Evolutionary conservation across 306 rosid genomes (phyloP).

Genomic region (Malus asiatica): DNA sequence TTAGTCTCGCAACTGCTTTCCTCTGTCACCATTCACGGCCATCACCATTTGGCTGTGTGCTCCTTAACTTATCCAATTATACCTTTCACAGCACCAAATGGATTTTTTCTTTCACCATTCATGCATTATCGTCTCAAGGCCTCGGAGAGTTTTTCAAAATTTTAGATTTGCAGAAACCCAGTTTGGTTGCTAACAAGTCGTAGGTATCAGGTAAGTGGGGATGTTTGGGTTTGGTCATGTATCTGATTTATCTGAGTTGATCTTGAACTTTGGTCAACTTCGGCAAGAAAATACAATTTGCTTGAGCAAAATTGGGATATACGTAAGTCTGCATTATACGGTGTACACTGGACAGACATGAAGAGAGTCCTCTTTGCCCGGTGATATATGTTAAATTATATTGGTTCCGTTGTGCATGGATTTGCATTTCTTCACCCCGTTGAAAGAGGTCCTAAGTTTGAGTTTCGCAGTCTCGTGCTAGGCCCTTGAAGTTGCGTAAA

Average conservation of each 20-base stretch:
- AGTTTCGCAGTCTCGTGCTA: neutral
- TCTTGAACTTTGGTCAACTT: neutral
- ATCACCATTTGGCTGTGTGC: neutral
- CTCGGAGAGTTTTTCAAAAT: neutral
- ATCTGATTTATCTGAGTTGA: neutral
- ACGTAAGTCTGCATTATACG: neutral
- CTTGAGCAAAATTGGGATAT: neutral
- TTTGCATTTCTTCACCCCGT: no score
- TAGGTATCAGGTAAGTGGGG: neutral
- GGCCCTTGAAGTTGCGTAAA: neutral
- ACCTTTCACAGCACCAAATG: neutral
- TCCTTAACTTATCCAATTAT: neutral
- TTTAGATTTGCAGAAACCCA: neutral
- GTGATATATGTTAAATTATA: no score
- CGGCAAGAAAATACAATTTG: neutral
- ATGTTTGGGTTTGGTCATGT: neutral
- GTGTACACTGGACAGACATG: neutral
- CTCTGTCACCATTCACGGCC: neutral
- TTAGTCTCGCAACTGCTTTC: neutral
- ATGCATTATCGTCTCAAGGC: neutral
- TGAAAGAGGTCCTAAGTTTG: neutral
- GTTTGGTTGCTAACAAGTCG: neutral
- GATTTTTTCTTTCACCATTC: neutral
- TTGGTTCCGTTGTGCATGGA: no score
- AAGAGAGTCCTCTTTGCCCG: neutral